Evolutionary conservation across 768 basidiomycete species (phyloP), one percentile per base, ranked within the genome.

Genomic region (Trametes punicea): DNA sequence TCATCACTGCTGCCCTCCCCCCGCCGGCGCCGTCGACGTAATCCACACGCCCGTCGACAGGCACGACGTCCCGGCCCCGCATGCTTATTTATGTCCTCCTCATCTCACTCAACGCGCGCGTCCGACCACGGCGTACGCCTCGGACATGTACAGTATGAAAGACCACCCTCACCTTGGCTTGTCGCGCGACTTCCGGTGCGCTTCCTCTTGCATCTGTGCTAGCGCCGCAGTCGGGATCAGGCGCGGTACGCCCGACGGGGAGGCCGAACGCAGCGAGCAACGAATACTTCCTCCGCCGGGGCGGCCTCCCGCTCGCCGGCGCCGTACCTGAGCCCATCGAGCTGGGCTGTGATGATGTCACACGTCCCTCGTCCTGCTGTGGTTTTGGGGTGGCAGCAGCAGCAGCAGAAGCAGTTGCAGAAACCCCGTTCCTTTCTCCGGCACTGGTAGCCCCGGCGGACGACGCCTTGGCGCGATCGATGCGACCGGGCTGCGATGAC

Each of bases 221-320:
- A 33, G 48, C 8, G 18, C 50, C 46, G n/a, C 39, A 15, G 9
- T 55, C 47, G n/a, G 39, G n/a, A 6, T 55, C 58, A 6, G 56
- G 46, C 34, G 23, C 42, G 26, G 25, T 30, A 15, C 34, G 42
- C 38, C 42, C 44, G 5, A n/a, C 29, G 13, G 39, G 48, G 50
- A 56, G 49, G 5, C 66, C 64, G 30, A 67, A 66, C 45, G 66
- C 66, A 7, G 64, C 65, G 16, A 62, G 60, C 38, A 65, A 53
- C 27, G 66, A 67, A 49, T 67, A 67, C 55, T 64, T 63, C 18
- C 62, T 59, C 39, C 64, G 57, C 36, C 55, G 40, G 4, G 59
- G 57, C 30, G 56, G 46, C 42, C 36, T 39, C 25, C 20, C 55
- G 31, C 34, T 38, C 31, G 10, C 21, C 21, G 44, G 27, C 15